Evolutionary conservation across 2,329 filamentous ascomycete species (phyloP).

Genomic region (Diplocarpon mali): DNA sequence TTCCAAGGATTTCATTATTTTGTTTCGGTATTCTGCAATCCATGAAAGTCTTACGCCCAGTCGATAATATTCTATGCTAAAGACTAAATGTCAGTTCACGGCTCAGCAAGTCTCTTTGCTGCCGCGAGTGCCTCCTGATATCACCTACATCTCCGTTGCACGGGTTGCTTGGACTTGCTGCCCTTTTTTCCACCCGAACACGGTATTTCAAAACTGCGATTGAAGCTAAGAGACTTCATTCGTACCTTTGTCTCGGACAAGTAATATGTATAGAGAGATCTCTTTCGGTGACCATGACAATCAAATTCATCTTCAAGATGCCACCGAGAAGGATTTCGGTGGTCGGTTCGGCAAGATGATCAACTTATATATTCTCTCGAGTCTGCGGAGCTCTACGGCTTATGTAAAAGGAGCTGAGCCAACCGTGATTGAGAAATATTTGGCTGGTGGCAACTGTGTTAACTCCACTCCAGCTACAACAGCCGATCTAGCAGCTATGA

Average conservation of each 20-base stretch:
- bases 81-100: constrained; percentile 6
- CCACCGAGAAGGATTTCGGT: constrained; percentile 12
- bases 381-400: constrained; percentile 15
- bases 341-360: constrained; percentile 17
- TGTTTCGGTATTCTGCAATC: constrained; percentile 13
- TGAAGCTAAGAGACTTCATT: constrained; percentile 16
- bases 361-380: constrained; percentile 16
- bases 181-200: constrained; percentile 13
- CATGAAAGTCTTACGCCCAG: constrained; percentile 16
- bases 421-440: constrained; percentile 7
- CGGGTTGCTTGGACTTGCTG: constrained; percentile 14
- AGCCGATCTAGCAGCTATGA: constrained; percentile 12
- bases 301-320: constrained; percentile 3
- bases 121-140: constrained; percentile 10
- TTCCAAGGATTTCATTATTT: constrained; percentile 11
- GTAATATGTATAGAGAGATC: constrained; percentile 7
- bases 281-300: constrained; percentile 7
- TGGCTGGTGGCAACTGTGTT: constrained; percentile 12
- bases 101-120: constrained; percentile 18
- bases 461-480: constrained; percentile 11
- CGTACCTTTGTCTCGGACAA: constrained; percentile 7
- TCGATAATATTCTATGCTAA: constrained; percentile 15
- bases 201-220: constrained; percentile 11
- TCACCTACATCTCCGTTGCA: constrained; percentile 18
- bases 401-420: constrained; percentile 13